phyloP scores from a whole-genome alignment of 2,329 filamentous ascomycete species.

The Akanthomyces uredinophilus region DNA sequence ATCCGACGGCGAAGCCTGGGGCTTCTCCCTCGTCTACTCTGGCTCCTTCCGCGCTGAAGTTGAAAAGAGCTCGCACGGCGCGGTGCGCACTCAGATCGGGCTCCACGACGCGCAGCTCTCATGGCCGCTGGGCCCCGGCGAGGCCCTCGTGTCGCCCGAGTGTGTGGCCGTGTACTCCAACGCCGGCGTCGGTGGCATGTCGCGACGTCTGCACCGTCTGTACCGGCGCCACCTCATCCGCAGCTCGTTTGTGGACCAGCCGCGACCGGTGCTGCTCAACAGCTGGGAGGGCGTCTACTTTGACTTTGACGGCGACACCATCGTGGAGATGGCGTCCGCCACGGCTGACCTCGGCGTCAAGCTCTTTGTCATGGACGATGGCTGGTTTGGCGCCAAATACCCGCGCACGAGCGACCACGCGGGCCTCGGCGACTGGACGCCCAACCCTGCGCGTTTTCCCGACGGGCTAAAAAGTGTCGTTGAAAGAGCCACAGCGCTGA shows the following conservation, averaged over 20 bases:
- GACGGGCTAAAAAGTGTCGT: slow-evolving; percentile 49
- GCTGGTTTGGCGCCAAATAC: slow-evolving; percentile 60
- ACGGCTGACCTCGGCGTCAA: slow-evolving; percentile 55
- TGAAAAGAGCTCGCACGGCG: slow-evolving; percentile 57
- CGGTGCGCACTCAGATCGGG: slow-evolving; percentile 55
- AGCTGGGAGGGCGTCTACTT: slow-evolving; percentile 61
- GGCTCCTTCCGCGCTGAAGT: slow-evolving; percentile 59
- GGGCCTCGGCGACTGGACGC: slow-evolving; percentile 59
- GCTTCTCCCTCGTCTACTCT: slow-evolving; percentile 60
- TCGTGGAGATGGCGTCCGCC: slow-evolving; percentile 50
- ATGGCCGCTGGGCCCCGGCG: slow-evolving; percentile 49
- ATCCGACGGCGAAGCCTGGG: slow-evolving; percentile 55
- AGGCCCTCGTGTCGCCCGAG: slow-evolving; percentile 55
- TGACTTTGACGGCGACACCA: slow-evolving; percentile 49
- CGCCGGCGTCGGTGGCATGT: slow-evolving; percentile 58
- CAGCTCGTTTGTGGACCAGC: slow-evolving; percentile 46
- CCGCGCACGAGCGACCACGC: slow-evolving; percentile 52
- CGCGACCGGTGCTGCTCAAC: slow-evolving; percentile 55
- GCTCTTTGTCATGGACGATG: slow-evolving; percentile 61
- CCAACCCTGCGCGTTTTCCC: slow-evolving; percentile 54
- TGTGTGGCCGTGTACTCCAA: slow-evolving; percentile 55
- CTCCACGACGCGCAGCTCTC: slow-evolving; percentile 57
- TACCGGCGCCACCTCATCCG: slow-evolving; percentile 57
- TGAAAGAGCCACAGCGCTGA: slow-evolving; percentile 43
- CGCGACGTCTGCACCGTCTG: slow-evolving; percentile 54